phyloP scores from a whole-genome alignment of 768 basidiomycete species.

The Boletus sp. region DNA sequence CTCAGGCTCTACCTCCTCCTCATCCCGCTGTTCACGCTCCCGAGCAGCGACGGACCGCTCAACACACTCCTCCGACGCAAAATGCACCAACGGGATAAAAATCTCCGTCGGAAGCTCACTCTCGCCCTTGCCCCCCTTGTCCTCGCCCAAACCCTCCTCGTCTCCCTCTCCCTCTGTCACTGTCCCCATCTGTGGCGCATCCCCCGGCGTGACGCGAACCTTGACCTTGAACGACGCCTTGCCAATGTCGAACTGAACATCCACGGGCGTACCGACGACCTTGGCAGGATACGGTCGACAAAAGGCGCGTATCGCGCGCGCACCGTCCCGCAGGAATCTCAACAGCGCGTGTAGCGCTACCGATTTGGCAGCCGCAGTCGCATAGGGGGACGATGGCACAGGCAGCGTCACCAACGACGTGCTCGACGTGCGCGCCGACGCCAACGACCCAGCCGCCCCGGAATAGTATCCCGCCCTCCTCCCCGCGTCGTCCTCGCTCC shows the following conservation, averaged over 20 bases:
- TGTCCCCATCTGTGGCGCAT: conserved; percentile 33
- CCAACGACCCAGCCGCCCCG: not conserved
- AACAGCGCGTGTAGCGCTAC: conserved; percentile 20
- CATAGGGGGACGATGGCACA: conserved; percentile 17
- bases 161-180: not conserved
- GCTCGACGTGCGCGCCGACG: conserved; percentile 15
- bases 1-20: not conserved
- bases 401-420: conserved; percentile 20
- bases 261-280: conserved; percentile 61
- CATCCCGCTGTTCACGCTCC: not conserved
- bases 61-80: conserved; percentile 46
- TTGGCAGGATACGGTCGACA: conserved; percentile 78
- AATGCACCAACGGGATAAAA: conserved; percentile 89
- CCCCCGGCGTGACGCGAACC: conserved; percentile 59
- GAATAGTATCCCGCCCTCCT: not conserved
- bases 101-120: conserved; percentile 75
- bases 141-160: not conserved
- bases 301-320: conserved; percentile 82
- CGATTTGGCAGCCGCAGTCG: not conserved
- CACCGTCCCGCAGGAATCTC: conserved; percentile 79
- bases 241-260: conserved; percentile 73
- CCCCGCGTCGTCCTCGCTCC: conserved; percentile 70
- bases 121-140: conserved; percentile 17
- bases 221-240: conserved; percentile 68
- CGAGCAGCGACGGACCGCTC: conserved; percentile 13